Evolutionary conservation across 2,329 filamentous ascomycete species (phyloP), one percentile per base, ranked within the genome.

Genomic region (Colletotrichum melonis): DNA sequence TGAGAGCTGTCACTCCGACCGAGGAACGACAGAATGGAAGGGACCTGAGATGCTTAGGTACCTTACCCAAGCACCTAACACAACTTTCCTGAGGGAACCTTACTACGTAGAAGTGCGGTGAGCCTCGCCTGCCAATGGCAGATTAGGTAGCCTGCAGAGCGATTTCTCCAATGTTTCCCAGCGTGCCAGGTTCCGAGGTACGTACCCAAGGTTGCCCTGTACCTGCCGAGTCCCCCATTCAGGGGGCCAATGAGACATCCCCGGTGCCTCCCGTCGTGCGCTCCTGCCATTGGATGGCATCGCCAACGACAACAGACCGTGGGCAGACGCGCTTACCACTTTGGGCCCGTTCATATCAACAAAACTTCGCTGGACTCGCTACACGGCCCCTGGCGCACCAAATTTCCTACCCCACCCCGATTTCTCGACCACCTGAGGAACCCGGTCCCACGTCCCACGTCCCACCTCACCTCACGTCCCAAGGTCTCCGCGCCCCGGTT

Each of bases 251-350:
- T 73, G 60, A 69, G 54, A 49, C 59, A 64, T n/a, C 46, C 62
- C 49, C 30, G 30, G 46, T 55, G 62, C 62, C 66, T 62, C 42
- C 54, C 42, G 59, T 22, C 54, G n/a, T 32, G 14, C 24, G 58
- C 16, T 64, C 38, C 24, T 69, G 14, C 32, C 46, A 73, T 73
- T 73, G 35, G 70, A 49, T 64, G 63, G 46, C 57, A 30, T 52
- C 30, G 67, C 52, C 28, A 26, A 62, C 46, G 58, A 64, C 59
- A 66, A 73, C 59, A 35, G 72, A 74, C 42, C 42, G 63, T 63
- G 57, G 68, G 69, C 67, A 71, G 67, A 63, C 67, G 63, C 74
- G 74, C 74, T 75, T 75, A 75, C 74, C 74, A 75, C 72, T 74
- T 75, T 26, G 62, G 74, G 74, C 67, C 32, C 42, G 55, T 59